phyloP scores from a whole-genome alignment of 305 asterid species.

The Solanum chacoense region DNA sequence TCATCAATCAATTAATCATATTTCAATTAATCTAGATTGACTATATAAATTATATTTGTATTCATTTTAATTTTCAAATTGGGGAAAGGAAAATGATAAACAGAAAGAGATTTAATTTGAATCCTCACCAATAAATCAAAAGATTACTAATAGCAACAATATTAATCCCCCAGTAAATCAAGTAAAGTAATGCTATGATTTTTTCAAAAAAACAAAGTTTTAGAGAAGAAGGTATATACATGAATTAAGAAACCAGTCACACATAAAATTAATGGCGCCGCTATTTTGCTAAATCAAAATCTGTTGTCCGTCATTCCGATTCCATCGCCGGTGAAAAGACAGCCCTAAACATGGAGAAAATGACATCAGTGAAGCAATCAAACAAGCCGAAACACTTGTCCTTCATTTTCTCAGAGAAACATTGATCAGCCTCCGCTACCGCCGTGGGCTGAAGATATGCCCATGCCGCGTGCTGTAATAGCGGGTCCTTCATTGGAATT shows the following conservation, averaged over 20 bases:
- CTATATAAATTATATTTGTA: neutral
- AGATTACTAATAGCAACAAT: neutral
- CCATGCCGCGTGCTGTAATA: slow-evolving; percentile 71
- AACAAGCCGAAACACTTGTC: slow-evolving; percentile 22
- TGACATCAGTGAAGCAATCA: slow-evolving; percentile 44
- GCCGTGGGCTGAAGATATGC: slow-evolving; percentile 61
- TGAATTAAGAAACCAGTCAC: slow-evolving; percentile 1
- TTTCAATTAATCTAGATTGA: neutral
- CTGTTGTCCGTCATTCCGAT: slow-evolving; percentile 3
- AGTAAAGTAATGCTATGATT: neutral
- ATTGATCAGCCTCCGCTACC: slow-evolving; percentile 20
- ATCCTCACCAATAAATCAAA: neutral
- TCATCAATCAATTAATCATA: neutral
- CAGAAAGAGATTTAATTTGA: neutral
- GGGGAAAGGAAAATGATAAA: neutral
- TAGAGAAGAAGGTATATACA: neutral
- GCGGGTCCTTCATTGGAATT: slow-evolving; percentile 57
- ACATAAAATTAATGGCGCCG: slow-evolving; percentile 26
- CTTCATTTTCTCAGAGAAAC: slow-evolving; percentile 18
- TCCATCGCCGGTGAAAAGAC: neutral
- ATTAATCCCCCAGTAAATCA: neutral
- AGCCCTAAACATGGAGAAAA: slow-evolving; percentile 14
- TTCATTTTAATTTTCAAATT: neutral
- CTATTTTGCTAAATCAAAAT: neutral
- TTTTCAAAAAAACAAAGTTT: too few relatives aligned